phyloP scores from a whole-genome alignment of 768 basidiomycete genomes.

The Xerocomellus amylosporus region DNA sequence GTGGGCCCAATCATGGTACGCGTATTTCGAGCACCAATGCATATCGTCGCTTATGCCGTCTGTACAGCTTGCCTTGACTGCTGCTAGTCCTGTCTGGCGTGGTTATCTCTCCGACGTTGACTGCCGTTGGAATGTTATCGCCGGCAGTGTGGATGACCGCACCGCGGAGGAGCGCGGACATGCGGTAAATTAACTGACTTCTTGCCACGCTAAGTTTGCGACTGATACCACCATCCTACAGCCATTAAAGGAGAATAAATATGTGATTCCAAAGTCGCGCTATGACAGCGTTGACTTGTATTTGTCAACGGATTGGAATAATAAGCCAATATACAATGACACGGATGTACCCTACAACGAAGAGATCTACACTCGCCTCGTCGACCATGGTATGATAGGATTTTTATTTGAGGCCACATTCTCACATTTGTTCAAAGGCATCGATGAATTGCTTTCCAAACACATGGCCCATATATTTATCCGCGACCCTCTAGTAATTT shows the following conservation, averaged over 20 bases:
- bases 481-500: slow-evolving; percentile 93
- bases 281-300: slow-evolving; percentile 97
- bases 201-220: slow-evolving; percentile 1
- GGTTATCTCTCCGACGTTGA: slow-evolving; percentile 96
- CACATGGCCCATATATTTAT: slow-evolving; percentile 97
- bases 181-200: slow-evolving; percentile 47
- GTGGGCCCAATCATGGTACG: slow-evolving; percentile 92
- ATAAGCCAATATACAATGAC: slow-evolving; percentile 94
- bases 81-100: slow-evolving; percentile 92
- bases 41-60: slow-evolving; percentile 2
- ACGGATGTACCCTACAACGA: slow-evolving; percentile 76
- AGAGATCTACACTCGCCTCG: slow-evolving; percentile 66
- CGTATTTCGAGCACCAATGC: background rate
- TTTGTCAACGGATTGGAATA: slow-evolving; percentile 80
- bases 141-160: slow-evolving; percentile 97
- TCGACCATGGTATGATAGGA: slow-evolving; percentile 55
- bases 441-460: slow-evolving; percentile 83
- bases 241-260: slow-evolving; percentile 75
- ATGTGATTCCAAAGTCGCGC: slow-evolving; percentile 90
- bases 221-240: slow-evolving; percentile 30
- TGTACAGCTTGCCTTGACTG: slow-evolving; percentile 82
- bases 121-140: slow-evolving; percentile 98
- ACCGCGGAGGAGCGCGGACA: slow-evolving; percentile 92
- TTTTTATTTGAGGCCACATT: background rate
- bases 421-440: slow-evolving; percentile 45